Conservation (phyloP, 495 filamentous ascomycete genomes). For the Penicillium maclennaniae region DNA sequence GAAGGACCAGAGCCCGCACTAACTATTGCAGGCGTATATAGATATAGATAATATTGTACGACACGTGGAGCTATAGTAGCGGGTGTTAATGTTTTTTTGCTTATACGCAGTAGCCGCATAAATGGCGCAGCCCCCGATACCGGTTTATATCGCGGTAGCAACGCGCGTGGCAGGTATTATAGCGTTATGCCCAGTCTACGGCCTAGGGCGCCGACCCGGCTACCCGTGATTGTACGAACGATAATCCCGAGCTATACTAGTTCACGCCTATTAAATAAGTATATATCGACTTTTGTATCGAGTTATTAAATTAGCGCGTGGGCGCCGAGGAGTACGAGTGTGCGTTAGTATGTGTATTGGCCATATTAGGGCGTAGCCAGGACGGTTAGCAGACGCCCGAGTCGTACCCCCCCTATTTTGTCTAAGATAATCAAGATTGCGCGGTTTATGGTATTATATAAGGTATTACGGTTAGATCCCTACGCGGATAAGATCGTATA, state of each 20-base stretch:
- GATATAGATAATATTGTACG: constrained; percentile 1
- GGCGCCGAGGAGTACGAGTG: constrained; percentile 7
- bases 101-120: constrained; percentile 5
- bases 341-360: constrained; percentile 7
- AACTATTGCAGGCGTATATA: constrained; percentile 10
- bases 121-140: constrained; percentile 3
- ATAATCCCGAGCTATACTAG: not conserved
- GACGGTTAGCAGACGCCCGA: not conserved
- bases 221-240: not conserved
- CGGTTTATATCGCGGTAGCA: not conserved
- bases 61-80: constrained; percentile 13
- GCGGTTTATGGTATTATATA: constrained; percentile 6
- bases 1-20: not conserved
- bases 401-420: not conserved
- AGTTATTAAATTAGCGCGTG: constrained; percentile 11
- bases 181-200: not conserved
- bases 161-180: not conserved
- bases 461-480: constrained; percentile 9
- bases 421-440: constrained; percentile 7
- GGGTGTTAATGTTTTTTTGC: constrained; percentile 14
- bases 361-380: not conserved
- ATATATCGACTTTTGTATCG: constrained; percentile 13
- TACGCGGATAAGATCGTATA: not conserved
- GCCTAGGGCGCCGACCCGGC: not conserved
- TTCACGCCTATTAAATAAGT: not conserved